These are phyloP conservation scores for Diutina pseudorugosa DNA, from an alignment of 1,139 yeast genomes.

Conservation along the genomic window DNA sequence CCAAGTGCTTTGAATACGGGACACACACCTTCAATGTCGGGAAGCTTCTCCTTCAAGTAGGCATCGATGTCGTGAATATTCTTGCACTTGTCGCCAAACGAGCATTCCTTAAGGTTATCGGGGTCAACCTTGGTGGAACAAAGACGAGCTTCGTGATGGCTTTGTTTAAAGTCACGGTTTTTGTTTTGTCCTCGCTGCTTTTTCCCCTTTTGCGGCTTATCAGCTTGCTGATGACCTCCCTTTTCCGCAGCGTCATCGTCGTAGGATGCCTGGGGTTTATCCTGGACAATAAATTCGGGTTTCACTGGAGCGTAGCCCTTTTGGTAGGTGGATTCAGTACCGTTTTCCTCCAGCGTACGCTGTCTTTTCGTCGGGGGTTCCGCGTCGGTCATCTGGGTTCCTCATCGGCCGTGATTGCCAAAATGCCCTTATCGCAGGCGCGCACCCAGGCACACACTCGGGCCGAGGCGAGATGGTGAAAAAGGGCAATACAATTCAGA, in stretches of 20 bases:
- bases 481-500: too few relatives aligned
- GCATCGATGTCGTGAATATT: slow-evolving; percentile 61
- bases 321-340: not conserved
- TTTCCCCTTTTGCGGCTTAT: slow-evolving; percentile 35
- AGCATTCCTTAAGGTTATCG: slow-evolving; percentile 36
- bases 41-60: slow-evolving; percentile 55
- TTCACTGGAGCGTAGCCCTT: slow-evolving; percentile 60
- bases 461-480: too few relatives aligned
- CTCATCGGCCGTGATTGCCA: not conserved
- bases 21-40: slow-evolving; percentile 63
- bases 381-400: not conserved
- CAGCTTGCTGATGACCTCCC: slow-evolving; percentile 42
- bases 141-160: slow-evolving; percentile 49
- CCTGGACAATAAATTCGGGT: slow-evolving; percentile 40
- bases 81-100: slow-evolving; percentile 65
- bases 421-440: not conserved
- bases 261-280: slow-evolving; percentile 3
- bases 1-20: slow-evolving; percentile 81
- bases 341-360: not conserved
- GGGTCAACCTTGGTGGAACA: slow-evolving; percentile 56
- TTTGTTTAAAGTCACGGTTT: slow-evolving; percentile 66
- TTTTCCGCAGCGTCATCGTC: slow-evolving; percentile 6
- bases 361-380: not conserved
- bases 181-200: slow-evolving; percentile 80
- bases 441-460: too few relatives aligned